Evolutionary conservation across 2,329 filamentous ascomycete species (phyloP).

Genomic region (Phyllosticta citrichinensis): DNA sequence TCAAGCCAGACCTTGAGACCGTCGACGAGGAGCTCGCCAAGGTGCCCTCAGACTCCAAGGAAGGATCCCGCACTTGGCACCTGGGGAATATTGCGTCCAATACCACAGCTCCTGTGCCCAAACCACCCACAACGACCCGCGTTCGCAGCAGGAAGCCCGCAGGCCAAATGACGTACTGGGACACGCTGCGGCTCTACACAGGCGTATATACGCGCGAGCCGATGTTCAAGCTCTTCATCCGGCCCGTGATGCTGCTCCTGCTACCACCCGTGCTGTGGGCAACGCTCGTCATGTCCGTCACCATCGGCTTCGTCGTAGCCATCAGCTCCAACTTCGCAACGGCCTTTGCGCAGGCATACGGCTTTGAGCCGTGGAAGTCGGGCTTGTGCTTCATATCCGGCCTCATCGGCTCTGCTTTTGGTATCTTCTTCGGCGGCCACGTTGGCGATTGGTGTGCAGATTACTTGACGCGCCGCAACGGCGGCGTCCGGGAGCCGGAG

Average conservation of each 20-base stretch:
- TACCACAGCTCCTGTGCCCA: neutral
- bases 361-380: conserved; percentile 24
- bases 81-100: neutral
- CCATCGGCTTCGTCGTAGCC: conserved; percentile 43
- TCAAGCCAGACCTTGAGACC: neutral
- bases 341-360: conserved; percentile 19
- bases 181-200: conserved; percentile 32
- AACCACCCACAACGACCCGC: neutral
- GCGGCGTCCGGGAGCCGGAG: conserved; percentile 25
- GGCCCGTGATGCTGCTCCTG: conserved; percentile 41
- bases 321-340: conserved; percentile 22
- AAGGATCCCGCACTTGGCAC: neutral
- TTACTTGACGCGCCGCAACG: conserved; percentile 18
- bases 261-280: conserved; percentile 48
- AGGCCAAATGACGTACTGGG: neutral
- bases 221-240: conserved; percentile 38
- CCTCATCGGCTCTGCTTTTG: conserved; percentile 39
- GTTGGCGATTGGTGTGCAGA: conserved; percentile 24
- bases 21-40: neutral
- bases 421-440: conserved; percentile 42
- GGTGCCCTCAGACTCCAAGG: neutral
- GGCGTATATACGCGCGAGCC: conserved; percentile 37
- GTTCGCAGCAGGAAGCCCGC: neutral
- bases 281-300: conserved; percentile 43
- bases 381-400: conserved; percentile 44